phyloP scores from a whole-genome alignment of 768 basidiomycete species.

The Russula sp. region DNA sequence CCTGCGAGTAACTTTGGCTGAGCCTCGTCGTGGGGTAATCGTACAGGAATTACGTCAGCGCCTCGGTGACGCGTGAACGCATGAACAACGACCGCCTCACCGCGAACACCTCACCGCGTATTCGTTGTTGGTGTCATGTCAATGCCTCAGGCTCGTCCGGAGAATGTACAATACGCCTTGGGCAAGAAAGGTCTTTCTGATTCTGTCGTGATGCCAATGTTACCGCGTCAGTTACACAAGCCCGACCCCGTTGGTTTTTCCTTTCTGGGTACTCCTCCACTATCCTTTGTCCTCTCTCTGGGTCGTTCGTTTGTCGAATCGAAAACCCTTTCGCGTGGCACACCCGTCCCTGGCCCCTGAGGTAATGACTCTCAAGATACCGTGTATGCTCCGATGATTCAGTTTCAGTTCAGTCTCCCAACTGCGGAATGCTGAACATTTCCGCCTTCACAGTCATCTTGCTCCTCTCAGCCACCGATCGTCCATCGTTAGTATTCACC shows the following conservation, averaged over 20 bases:
- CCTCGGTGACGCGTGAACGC: neutral
- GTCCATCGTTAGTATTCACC: neutral
- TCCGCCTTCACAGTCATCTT: neutral
- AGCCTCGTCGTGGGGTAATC: neutral
- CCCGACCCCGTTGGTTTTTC: neutral
- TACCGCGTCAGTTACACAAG: neutral
- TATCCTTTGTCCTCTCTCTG: neutral
- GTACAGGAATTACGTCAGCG: neutral
- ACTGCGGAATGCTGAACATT: neutral
- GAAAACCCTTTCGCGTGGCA: neutral
- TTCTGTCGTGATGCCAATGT: too few species aligned
- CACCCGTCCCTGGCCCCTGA: neutral
- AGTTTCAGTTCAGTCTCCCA: neutral
- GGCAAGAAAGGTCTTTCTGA: too few species aligned
- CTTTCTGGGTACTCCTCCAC: neutral
- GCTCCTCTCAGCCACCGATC: constrained; percentile 3
- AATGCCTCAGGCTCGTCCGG: too few species aligned
- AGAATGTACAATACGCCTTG: too few species aligned
- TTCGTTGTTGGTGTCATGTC: too few species aligned
- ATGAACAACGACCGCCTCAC: too few species aligned
- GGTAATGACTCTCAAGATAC: neutral
- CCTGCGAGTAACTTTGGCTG: neutral
- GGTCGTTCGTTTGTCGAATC: neutral
- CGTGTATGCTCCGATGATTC: neutral
- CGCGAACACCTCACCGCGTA: too few species aligned